Evolutionary conservation across 108 stramenopile genomes (phyloP).

Genomic region (Cyclostephanos invisitatus): DNA sequence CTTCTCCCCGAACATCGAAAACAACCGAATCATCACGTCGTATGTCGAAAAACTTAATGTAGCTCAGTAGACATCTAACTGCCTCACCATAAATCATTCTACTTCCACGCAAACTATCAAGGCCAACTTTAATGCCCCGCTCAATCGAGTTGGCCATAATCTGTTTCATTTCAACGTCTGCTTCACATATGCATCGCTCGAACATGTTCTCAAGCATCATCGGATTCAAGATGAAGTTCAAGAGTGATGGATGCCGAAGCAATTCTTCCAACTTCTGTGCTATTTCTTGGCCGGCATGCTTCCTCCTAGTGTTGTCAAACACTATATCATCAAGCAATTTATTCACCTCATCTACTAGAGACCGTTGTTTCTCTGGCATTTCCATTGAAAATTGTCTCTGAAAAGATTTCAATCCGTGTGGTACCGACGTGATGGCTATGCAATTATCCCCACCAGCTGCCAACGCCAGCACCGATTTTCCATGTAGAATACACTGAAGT

Average conservation of each 20-base stretch:
- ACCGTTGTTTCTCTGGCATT: slow-evolving; percentile 25
- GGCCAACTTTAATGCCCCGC: slow-evolving; percentile 57
- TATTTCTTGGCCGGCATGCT: slow-evolving; percentile 44
- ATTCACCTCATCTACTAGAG: slow-evolving; percentile 43
- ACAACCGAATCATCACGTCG: slow-evolving; percentile 21
- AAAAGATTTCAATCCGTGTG: slow-evolving; percentile 11
- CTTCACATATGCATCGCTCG: slow-evolving; percentile 30
- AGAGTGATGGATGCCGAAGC: slow-evolving; percentile 60
- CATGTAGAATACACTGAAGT: slow-evolving; percentile 35
- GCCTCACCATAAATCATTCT: slow-evolving; percentile 68
- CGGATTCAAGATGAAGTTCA: slow-evolving; percentile 72
- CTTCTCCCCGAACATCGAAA: slow-evolving; percentile 38
- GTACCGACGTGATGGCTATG: slow-evolving; percentile 48
- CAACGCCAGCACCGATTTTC: slow-evolving; percentile 46
- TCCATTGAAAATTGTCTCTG: slow-evolving; percentile 44
- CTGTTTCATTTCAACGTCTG: slow-evolving; percentile 38
- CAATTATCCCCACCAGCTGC: slow-evolving; percentile 63
- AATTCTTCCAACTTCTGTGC: slow-evolving; percentile 61
- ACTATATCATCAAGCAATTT: slow-evolving; percentile 40
- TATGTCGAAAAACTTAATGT: slow-evolving; percentile 64
- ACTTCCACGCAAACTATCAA: slow-evolving; percentile 48
- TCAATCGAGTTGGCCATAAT: slow-evolving; percentile 60
- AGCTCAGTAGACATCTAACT: slow-evolving; percentile 65
- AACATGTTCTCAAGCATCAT: slow-evolving; percentile 62
- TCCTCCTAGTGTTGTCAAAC: slow-evolving; percentile 16